phyloP scores from a whole-genome alignment of 805 yeast genomes.

The Wickerhamiella slavikovae region DNA sequence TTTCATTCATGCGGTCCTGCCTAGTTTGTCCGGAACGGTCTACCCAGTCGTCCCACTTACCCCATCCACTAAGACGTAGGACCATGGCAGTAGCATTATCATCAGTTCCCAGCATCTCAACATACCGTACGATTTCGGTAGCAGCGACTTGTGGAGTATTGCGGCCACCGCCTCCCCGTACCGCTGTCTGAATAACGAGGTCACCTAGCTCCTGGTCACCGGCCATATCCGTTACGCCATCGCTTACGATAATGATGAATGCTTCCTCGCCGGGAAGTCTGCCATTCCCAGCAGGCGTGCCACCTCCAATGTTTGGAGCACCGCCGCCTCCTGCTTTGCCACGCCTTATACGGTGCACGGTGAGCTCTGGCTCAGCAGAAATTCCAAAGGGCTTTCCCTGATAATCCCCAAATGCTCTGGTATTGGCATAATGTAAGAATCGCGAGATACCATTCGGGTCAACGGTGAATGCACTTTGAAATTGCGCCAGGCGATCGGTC shows the following conservation, averaged over 20 bases:
- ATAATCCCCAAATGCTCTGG: constrained; percentile 83
- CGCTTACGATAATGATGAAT: constrained; percentile 63
- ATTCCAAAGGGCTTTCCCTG: constrained; percentile 67
- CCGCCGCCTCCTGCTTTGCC: too few relatives aligned
- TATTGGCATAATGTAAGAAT: constrained; percentile 67
- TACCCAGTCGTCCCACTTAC: constrained; percentile 54
- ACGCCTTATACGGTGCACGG: constrained; percentile 6
- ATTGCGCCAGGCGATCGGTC: constrained; percentile 45
- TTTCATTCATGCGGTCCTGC: constrained; percentile 34
- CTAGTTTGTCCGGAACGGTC: constrained; percentile 73
- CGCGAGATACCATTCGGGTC: constrained; percentile 90
- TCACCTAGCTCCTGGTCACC: constrained; percentile 87
- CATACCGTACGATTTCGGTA: constrained; percentile 62
- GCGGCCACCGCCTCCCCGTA: constrained; percentile 31
- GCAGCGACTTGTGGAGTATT: constrained; percentile 81
- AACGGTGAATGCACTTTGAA: constrained; percentile 40
- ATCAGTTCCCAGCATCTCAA: constrained; percentile 73
- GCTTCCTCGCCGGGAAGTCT: constrained; percentile 66
- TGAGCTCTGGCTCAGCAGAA: constrained; percentile 79
- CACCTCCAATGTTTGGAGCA: too few relatives aligned
- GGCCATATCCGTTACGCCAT: constrained; percentile 66
- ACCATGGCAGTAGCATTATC: constrained; percentile 92
- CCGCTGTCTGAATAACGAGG: constrained; percentile 45
- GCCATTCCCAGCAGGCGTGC: too few relatives aligned
- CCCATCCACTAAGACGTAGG: constrained; percentile 75